phyloP scores from a whole-genome alignment of 257 asterid species.

The Capsicum chinense region DNA sequence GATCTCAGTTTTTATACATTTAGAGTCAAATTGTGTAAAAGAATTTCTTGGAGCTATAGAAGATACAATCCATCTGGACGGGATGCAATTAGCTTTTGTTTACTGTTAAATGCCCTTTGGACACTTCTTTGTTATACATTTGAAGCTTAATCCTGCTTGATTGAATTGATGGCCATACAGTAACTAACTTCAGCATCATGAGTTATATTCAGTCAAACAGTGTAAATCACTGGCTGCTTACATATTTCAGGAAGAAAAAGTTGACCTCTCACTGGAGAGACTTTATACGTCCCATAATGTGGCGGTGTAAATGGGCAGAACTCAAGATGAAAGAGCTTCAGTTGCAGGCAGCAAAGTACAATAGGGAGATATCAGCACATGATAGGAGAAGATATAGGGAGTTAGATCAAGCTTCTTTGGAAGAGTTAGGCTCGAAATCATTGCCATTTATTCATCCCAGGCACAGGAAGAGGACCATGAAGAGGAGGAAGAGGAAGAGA shows the following conservation, averaged over 20 bases:
- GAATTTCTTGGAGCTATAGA: conserved; percentile 17
- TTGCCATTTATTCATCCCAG: conserved; percentile 51
- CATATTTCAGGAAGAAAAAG: conserved; percentile 73
- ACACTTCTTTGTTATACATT: conserved; percentile 15
- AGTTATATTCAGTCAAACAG: conserved; percentile 9
- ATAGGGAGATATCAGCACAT: conserved; percentile 45
- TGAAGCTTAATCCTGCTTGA: conserved; percentile 18
- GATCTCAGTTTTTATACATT: not conserved
- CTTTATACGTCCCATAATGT: conserved; percentile 80
- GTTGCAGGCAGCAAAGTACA: conserved; percentile 64
- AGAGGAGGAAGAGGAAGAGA: conserved; percentile 76
- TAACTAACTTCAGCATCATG: conserved; percentile 15
- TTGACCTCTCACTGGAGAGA: conserved; percentile 83
- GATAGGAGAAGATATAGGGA: conserved; percentile 50
- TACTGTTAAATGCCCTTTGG: not conserved
- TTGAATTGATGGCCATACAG: not conserved
- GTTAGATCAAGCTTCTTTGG: conserved; percentile 47
- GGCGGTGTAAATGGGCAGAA: conserved; percentile 97
- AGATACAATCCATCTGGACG: not conserved
- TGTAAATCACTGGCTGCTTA: conserved; percentile 1
- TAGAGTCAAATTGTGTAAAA: not conserved
- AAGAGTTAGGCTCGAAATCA: conserved; percentile 63
- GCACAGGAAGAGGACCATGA: conserved; percentile 52
- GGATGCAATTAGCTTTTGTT: not conserved
- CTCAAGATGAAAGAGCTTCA: conserved; percentile 70